Percentiles rank a stretch among this genome's conserved stretches.
Evolutionary conservation across 2,329 filamentous ascomycete species (phyloP).

Genomic region (Neonectria coccinea): DNA sequence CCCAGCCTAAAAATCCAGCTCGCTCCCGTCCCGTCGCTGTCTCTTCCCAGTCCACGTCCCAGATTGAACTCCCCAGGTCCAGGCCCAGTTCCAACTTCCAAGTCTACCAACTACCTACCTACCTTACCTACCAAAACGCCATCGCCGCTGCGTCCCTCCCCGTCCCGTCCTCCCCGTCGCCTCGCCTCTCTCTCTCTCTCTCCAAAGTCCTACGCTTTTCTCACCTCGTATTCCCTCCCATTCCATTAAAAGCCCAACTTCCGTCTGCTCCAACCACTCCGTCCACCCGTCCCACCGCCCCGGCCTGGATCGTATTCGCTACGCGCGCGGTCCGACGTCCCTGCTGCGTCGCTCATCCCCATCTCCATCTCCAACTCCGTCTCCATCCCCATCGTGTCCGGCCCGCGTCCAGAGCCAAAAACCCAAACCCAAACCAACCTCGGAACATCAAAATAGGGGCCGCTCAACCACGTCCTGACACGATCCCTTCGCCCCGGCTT

Average conservation of each 20-base stretch:
- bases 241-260: slow-evolving; percentile 41
- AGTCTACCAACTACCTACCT: not conserved
- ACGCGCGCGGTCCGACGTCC: slow-evolving; percentile 35
- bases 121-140: not conserved
- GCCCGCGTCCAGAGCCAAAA: slow-evolving; percentile 1
- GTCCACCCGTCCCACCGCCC: slow-evolving; percentile 45
- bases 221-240: slow-evolving; percentile 47
- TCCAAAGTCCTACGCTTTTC: slow-evolving; percentile 26
- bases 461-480: slow-evolving; percentile 23
- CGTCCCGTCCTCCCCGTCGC: slow-evolving; percentile 17
- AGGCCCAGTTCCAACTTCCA: not conserved
- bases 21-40: not conserved
- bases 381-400: slow-evolving; percentile 16
- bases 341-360: slow-evolving; percentile 21
- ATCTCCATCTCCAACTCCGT: slow-evolving; percentile 22
- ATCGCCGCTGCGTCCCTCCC: slow-evolving; percentile 2
- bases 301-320: slow-evolving; percentile 39
- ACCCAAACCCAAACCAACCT: slow-evolving; percentile 11
- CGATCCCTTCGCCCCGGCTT: slow-evolving; percentile 9
- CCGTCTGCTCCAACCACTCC: slow-evolving; percentile 42
- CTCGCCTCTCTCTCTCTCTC: slow-evolving; percentile 16
- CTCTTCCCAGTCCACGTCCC: not conserved
- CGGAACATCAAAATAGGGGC: slow-evolving; percentile 28
- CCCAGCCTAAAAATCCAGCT: slow-evolving; percentile 19
- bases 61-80: too few relatives aligned